A percentile compares a stretch with the other conserved stretches of the same genome.
Evolutionary conservation across 306 rosid genomes (phyloP).

Genomic region (Quercus cerris): DNA sequence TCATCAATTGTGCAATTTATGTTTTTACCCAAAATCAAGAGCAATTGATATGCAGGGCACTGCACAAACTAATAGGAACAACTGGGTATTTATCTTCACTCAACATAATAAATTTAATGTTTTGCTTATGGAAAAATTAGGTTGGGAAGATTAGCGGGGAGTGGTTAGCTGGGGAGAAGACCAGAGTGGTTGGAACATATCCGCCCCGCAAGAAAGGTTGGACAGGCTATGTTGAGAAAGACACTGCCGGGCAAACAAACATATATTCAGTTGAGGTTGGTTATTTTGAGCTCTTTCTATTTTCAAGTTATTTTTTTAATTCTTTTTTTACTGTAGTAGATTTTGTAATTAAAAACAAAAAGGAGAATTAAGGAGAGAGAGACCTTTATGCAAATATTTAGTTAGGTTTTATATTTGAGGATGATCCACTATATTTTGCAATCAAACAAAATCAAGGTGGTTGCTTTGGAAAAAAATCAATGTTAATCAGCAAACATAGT

Average conservation of each 20-base stretch:
- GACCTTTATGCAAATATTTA: background rate
- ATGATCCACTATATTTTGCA: background rate
- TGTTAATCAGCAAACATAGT: background rate
- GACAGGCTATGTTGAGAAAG: too few relatives aligned
- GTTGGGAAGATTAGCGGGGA: too few relatives aligned
- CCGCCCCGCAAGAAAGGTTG: too few relatives aligned
- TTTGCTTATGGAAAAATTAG: too few relatives aligned
- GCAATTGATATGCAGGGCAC: too few relatives aligned
- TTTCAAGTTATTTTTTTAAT: background rate
- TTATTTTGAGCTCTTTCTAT: background rate
- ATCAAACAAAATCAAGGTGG: background rate
- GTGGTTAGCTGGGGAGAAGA: too few relatives aligned
- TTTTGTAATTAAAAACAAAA: background rate
- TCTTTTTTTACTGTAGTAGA: background rate
- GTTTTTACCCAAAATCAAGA: too few relatives aligned
- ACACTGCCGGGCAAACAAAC: slow-evolving; percentile 97
- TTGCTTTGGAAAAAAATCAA: background rate
- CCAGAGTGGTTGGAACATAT: too few relatives aligned
- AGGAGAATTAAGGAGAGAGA: background rate
- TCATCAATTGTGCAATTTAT: too few relatives aligned
- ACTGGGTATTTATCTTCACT: too few relatives aligned
- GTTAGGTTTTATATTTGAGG: background rate
- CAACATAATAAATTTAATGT: too few relatives aligned
- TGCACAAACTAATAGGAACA: too few relatives aligned
- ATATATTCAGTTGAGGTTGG: slow-evolving; percentile 92